Evolutionary conservation across 768 basidiomycete species (phyloP).

Genomic region (Podaxis mareebaensis): DNA sequence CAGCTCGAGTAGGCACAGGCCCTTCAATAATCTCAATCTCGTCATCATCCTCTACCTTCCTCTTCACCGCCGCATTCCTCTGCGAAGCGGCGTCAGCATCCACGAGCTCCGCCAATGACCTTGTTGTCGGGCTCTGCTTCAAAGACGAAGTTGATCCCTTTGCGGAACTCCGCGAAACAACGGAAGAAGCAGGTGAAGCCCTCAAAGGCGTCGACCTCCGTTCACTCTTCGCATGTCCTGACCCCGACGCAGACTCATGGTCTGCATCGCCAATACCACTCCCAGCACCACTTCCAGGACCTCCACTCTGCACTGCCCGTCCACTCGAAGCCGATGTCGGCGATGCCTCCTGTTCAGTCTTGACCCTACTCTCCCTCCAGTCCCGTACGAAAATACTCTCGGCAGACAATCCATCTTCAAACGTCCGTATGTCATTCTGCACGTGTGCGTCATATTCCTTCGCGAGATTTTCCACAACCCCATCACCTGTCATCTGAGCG

Average conservation of each 20-base stretch:
- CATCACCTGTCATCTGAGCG: conserved; percentile 65
- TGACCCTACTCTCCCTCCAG: conserved; percentile 72
- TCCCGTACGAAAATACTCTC: conserved; percentile 73
- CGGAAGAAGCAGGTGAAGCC: conserved; percentile 45
- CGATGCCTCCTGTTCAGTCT: conserved; percentile 34
- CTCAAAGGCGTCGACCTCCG: conserved; percentile 25
- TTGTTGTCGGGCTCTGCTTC: conserved; percentile 46
- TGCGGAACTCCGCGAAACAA: conserved; percentile 43
- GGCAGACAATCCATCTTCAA: conserved; percentile 63
- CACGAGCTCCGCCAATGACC: conserved; percentile 41
- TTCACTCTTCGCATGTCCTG: conserved; percentile 17
- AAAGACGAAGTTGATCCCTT: conserved; percentile 53
- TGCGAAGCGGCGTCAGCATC: conserved; percentile 41
- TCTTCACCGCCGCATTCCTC: conserved; percentile 39
- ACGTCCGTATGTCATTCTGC: conserved; percentile 51
- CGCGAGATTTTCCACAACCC: conserved; percentile 33
- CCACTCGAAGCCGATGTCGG: conserved; percentile 22
- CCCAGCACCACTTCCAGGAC: conserved; percentile 9
- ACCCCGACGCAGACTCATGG: conserved; percentile 21
- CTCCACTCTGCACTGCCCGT: conserved; percentile 19
- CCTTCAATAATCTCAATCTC: conserved; percentile 57
- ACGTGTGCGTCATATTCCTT: conserved; percentile 32
- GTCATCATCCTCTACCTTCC: conserved; percentile 50
- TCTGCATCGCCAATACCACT: conserved; percentile 20
- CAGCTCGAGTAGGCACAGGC: conserved; percentile 28